Conservation (phyloP, 164 flowering plant genomes). For the Vitis amurensis region DNA sequence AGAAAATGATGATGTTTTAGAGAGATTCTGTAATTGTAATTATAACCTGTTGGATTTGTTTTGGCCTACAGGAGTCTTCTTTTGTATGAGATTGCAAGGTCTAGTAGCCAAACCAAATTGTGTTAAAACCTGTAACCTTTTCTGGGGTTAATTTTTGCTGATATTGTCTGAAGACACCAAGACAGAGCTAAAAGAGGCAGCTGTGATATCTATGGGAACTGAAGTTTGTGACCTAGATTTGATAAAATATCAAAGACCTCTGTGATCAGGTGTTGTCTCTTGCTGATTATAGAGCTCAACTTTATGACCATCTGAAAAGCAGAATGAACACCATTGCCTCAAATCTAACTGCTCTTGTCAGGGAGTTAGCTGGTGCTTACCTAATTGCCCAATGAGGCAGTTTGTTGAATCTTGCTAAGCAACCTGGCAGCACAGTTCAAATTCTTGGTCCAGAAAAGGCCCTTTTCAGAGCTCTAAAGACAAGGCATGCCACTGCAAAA, state of each 20-base stretch:
- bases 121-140: too few species aligned
- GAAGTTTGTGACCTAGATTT: constrained; percentile 89
- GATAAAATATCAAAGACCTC: constrained; percentile 71
- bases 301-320: constrained; percentile 78
- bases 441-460: constrained; percentile 97
- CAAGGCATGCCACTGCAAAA: constrained; percentile 91
- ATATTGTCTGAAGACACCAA: constrained; percentile 72
- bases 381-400: constrained; percentile 95
- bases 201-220: constrained; percentile 90
- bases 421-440: constrained; percentile 92
- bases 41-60: too few species aligned
- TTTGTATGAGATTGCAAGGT: too few species aligned
- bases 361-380: constrained; percentile 95
- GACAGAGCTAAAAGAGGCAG: constrained; percentile 78
- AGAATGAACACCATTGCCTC: constrained; percentile 93
- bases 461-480: constrained; percentile 89
- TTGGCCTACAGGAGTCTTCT: too few species aligned
- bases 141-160: not conserved
- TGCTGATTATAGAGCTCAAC: constrained; percentile 81
- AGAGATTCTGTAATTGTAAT: too few species aligned
- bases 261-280: constrained; percentile 84
- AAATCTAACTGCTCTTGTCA: constrained; percentile 85
- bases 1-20: too few species aligned
- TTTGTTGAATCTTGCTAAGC: constrained; percentile 86
- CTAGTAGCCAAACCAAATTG: too few species aligned